phyloP scores from a whole-genome alignment of 495 filamentous ascomycete genomes.

The Evernia prunastri region DNA sequence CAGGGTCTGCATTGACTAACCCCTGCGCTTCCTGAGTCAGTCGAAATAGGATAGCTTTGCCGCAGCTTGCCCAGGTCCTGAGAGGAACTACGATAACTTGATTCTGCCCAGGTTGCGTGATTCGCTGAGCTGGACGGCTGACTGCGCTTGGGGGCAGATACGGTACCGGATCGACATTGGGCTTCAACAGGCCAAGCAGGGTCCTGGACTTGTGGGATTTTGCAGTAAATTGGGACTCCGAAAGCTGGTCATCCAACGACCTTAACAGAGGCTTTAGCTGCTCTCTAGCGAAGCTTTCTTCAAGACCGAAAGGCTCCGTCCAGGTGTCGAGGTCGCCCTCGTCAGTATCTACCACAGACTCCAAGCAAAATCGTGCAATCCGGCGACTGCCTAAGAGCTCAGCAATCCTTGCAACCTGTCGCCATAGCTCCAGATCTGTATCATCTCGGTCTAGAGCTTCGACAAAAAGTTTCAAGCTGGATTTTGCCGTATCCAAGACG shows the following conservation, averaged over 20 bases:
- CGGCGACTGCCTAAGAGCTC: slow-evolving; percentile 68
- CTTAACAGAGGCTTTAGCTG: slow-evolving; percentile 62
- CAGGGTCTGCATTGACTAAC: slow-evolving; percentile 32
- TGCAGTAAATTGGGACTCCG: slow-evolving; percentile 52
- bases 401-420: slow-evolving; percentile 71
- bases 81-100: slow-evolving; percentile 23
- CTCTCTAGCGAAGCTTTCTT: slow-evolving; percentile 77
- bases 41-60: slow-evolving; percentile 50
- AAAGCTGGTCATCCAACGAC: slow-evolving; percentile 64
- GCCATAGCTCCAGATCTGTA: slow-evolving; percentile 90
- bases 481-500: slow-evolving; percentile 6
- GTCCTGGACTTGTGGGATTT: slow-evolving; percentile 56
- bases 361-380: slow-evolving; percentile 78
- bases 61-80: slow-evolving; percentile 47
- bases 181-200: slow-evolving; percentile 56
- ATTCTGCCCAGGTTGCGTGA: slow-evolving; percentile 32
- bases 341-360: slow-evolving; percentile 83
- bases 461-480: slow-evolving; percentile 54
- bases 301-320: slow-evolving; percentile 70
- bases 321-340: slow-evolving; percentile 64
- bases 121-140: slow-evolving; percentile 18
- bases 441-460: slow-evolving; percentile 83
- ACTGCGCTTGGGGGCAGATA: slow-evolving; percentile 57
- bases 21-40: slow-evolving; percentile 41
- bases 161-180: slow-evolving; percentile 67